A percentile compares a stretch with the other conserved stretches of the same genome.
These are phyloP conservation scores for Termitomyces sp. DNA, from an alignment of 768 basidiomycete species.

Conservation along the genomic window DNA sequence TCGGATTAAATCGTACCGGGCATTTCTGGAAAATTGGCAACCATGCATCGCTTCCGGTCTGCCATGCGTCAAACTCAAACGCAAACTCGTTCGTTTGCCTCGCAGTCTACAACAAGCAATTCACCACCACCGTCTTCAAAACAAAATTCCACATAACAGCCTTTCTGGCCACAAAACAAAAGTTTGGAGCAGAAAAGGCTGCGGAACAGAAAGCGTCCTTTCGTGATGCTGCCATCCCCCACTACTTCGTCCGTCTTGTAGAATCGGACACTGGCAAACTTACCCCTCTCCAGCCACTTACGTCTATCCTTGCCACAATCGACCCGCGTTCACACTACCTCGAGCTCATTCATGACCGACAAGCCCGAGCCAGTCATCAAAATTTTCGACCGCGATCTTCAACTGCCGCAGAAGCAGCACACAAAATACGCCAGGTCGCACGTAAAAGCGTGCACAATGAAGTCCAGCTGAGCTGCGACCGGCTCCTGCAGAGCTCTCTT, in stretches of 20 bases:
- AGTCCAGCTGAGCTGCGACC: conserved; percentile 61
- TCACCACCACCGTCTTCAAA: neutral
- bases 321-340: conserved; percentile 42
- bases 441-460: conserved; percentile 50
- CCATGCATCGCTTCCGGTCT: no score
- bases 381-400: conserved; percentile 44
- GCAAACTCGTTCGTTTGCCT: neutral
- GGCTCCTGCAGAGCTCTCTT: neutral
- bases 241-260: conserved; percentile 40
- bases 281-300: conserved; percentile 31
- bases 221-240: conserved; percentile 42
- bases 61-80: no score
- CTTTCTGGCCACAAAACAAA: neutral
- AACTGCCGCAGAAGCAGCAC: conserved; percentile 34
- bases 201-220: conserved; percentile 9
- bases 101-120: neutral
- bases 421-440: conserved; percentile 30
- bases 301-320: conserved; percentile 41
- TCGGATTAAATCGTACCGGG: no score
- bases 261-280: conserved; percentile 44
- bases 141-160: neutral
- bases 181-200: neutral
- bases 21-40: no score
- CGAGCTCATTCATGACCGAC: conserved; percentile 45
- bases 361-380: conserved; percentile 58